Evolutionary conservation across 306 rosid genomes (phyloP), one percentile per base, ranked within the genome.

Genomic region (Senna siamea): DNA sequence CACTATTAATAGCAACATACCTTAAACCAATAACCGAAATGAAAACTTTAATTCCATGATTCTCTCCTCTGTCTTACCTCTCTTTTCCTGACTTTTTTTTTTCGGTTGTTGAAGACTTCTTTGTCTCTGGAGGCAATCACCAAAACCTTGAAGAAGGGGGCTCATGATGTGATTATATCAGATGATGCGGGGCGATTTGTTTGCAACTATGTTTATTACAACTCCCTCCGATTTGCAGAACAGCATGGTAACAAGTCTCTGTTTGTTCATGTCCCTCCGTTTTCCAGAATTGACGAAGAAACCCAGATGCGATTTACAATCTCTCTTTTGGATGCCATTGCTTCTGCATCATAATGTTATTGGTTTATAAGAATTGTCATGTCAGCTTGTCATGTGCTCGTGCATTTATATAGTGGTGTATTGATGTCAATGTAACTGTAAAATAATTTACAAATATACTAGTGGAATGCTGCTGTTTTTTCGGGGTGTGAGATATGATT

Each of bases 101-200:
- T 80, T 74, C 69, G 59, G 57, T 82, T 84, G 64, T 55, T 83
- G 76, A 61, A 90, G 98, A 89, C 93, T 32, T 73, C 69, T 22
- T 71, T 89, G 72, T 72, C 89, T 0, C 71, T 66, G 5, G 84
- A 75, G 81, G 86, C 73, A 28, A 89, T 93, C 73, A 41, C 60
- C 43, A 85, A 87, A 81, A 67, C 44, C 55, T 75, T 89, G 86
- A 87, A 88, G 89, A 76, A 84, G 68, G 84, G 74, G 64, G 89
- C 62, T 76, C 86, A 74, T 60, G 86, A 85, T 32, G 93, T 69
- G 79, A 75, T 40, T n/a, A 28, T 82, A 71, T 93, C 97, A 51
- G 80, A 86, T 19, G 97, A 93, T 26, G 96, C 97, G 0, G 98
- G 98, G 12, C 87, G 96, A 5, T 93, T 87, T 37, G 97, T 93